These are phyloP conservation scores for Hamamelis virginiana DNA, from an alignment of 164 flowering plant genomes.

Conservation along the genomic window DNA sequence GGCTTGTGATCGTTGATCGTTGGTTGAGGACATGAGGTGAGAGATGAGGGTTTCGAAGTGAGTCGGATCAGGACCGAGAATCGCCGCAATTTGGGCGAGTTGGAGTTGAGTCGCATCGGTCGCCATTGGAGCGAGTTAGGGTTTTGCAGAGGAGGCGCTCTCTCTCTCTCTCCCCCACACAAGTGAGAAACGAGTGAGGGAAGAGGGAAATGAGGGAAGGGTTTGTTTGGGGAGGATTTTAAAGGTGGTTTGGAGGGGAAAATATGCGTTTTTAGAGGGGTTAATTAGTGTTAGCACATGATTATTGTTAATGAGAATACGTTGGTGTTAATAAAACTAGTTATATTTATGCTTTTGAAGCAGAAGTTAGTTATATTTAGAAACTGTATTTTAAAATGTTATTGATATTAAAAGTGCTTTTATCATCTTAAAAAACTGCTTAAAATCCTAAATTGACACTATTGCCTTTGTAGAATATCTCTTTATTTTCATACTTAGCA, in stretches of 20 bases:
- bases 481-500: too few species aligned
- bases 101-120: slow-evolving; percentile 26
- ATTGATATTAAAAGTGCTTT: too few species aligned
- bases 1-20: slow-evolving; percentile 40
- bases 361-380: too few species aligned
- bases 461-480: too few species aligned
- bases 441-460: too few species aligned
- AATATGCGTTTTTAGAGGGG: too few species aligned
- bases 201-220: background rate
- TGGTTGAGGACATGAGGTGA: slow-evolving; percentile 36
- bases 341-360: too few species aligned
- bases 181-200: background rate
- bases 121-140: slow-evolving; percentile 22
- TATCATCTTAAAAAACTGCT: too few species aligned
- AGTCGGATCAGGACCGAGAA: slow-evolving; percentile 32
- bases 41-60: slow-evolving; percentile 39
- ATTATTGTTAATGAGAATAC: too few species aligned
- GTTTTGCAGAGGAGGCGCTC: slow-evolving; percentile 8
- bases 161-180: slow-evolving; percentile 7
- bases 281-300: too few species aligned
- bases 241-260: background rate
- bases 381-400: too few species aligned
- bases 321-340: too few species aligned
- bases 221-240: background rate
- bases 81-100: slow-evolving; percentile 30